Evolutionary conservation across 208 protist genomes (phyloP).

Genomic region (Wallacemonas sp.): DNA sequence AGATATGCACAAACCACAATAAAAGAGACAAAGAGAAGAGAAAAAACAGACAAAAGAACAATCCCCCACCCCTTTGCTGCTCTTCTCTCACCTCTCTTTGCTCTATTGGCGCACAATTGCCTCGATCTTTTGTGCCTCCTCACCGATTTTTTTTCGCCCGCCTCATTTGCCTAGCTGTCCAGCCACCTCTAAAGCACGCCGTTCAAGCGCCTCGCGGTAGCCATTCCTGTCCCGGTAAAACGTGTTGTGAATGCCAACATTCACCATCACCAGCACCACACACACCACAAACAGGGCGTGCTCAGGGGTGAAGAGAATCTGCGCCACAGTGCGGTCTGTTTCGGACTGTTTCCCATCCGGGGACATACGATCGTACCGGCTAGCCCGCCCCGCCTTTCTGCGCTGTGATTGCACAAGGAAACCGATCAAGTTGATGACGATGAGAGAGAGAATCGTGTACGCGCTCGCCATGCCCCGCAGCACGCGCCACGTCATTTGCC

Average conservation of each 20-base stretch:
- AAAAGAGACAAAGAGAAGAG: no score
- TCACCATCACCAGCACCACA: slow-evolving; percentile 14
- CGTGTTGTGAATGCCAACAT: slow-evolving; percentile 1
- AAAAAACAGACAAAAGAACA: no score
- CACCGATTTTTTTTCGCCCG: no score
- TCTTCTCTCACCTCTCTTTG: no score
- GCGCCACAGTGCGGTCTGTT: slow-evolving; percentile 3
- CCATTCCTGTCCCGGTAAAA: slow-evolving; percentile 2
- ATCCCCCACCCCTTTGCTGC: no score
- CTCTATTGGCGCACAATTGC: no score
- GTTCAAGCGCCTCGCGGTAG: neutral
- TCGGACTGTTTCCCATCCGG: neutral
- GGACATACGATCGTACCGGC: neutral
- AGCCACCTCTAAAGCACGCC: neutral
- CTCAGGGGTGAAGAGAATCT: slow-evolving; percentile 10
- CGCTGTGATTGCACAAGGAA: slow-evolving; percentile 19
- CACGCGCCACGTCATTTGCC: neutral
- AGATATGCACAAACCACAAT: no score
- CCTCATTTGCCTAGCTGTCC: neutral
- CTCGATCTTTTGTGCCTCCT: no score
- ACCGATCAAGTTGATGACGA: slow-evolving; percentile 63
- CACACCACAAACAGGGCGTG: slow-evolving; percentile 1
- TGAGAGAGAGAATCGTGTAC: slow-evolving; percentile 36
- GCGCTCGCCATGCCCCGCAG: slow-evolving; percentile 24
- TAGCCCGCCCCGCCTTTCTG: neutral